Base-by-base conservation (phyloP, 75 land plant species). In the Ceratopteris richardii region DNA sequence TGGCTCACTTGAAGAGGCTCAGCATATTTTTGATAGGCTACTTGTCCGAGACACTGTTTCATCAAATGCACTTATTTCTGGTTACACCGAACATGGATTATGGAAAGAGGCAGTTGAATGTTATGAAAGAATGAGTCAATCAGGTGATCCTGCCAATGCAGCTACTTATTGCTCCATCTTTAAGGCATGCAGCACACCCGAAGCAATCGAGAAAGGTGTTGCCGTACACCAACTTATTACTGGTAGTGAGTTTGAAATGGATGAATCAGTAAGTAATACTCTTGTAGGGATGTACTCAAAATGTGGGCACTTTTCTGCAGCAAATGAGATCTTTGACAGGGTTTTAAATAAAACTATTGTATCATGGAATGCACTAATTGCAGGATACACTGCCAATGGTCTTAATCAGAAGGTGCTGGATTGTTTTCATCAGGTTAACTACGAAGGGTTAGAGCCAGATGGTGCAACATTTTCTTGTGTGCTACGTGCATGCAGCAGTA, bases 251-350 rank as follows among this genome's bases (percentile, higher is more conserved):
- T 47, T 60, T 30, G 56, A 63, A 7, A 23, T 11, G 29, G 37
- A 46, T 22, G 14, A 17, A 9, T 24, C 13, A 20, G 55, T 67
- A 13, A 47, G 41, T 12, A 63, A 28, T 16, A 23, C 68, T 4
- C 65, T 67, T 9, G 31, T 67, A n/a, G 69, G 55, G 18, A 67
- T 67, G 69, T 80, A 80, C 65, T 68, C 61, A 9, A 67, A 67
- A 31, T 63, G 67, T 17, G 68, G 54, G 0, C 22, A 28, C 18
- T 31, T 50, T 13, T 39, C 23, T 0, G 33, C 19, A 11, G 67
- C 66, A 14, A 16, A 48, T 14, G 37, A 60, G 31, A 54, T 62
- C 18, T 63, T 61, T 39, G 37, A 60, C n/a, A 30, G 31, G 29
- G 19, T 63, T 25, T n/a, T 51, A 11, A 28, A 4, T 21, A 67